phyloP scores from a whole-genome alignment of 768 basidiomycete species.

The Chalciporus piperatus region DNA sequence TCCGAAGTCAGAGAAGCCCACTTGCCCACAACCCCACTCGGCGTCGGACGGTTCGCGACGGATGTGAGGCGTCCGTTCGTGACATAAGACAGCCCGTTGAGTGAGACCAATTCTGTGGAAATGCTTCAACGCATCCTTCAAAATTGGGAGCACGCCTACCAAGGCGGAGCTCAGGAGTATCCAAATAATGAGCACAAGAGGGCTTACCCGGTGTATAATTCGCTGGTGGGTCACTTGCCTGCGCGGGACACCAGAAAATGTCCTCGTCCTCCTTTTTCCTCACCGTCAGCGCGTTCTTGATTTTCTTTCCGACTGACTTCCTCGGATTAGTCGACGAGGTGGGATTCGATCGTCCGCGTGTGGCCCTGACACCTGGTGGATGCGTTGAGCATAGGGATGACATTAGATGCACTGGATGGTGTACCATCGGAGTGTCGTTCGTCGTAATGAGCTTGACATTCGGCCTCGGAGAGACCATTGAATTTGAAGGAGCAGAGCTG shows the following conservation, averaged over 20 bases:
- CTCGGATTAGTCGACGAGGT: neutral
- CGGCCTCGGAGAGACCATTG: conserved; percentile 28
- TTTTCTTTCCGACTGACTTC: conserved; percentile 3
- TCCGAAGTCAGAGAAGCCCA: conserved; percentile 7
- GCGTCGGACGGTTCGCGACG: conserved; percentile 56
- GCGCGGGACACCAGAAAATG: conserved; percentile 62
- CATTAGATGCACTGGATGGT: conserved; percentile 6
- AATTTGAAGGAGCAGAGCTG: conserved; percentile 51
- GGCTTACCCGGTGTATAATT: conserved; percentile 71
- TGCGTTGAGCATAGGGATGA: neutral
- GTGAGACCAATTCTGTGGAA: conserved; percentile 50
- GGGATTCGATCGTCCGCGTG: conserved; percentile 16
- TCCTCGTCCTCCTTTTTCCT: conserved; percentile 33
- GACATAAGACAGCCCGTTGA: conserved; percentile 61
- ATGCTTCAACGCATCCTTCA: conserved; percentile 53
- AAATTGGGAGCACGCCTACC: conserved; percentile 61
- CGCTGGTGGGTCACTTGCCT: conserved; percentile 40
- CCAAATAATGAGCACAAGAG: neutral
- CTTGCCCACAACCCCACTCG: conserved; percentile 67
- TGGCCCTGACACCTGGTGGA: neutral
- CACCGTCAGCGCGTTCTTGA: conserved; percentile 10
- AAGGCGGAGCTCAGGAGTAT: conserved; percentile 8
- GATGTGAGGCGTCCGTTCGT: conserved; percentile 59
- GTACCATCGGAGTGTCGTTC: conserved; percentile 46
- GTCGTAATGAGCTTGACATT: conserved; percentile 57